These are phyloP conservation scores for Xerocomus brunneocitrinus DNA, from an alignment of 768 basidiomycete species.

Conservation along the genomic window DNA sequence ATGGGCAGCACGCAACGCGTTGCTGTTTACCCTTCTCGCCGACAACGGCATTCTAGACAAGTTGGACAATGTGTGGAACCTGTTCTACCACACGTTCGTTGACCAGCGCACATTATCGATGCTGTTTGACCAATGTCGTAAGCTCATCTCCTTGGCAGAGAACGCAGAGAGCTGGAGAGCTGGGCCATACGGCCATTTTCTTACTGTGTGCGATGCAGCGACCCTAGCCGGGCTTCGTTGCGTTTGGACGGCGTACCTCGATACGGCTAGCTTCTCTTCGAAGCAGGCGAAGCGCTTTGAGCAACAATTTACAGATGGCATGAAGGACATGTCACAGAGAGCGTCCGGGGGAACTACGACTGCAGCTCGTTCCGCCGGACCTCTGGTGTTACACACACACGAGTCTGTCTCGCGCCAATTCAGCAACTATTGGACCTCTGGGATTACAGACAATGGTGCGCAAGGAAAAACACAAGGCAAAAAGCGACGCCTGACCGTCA, in stretches of 20 bases:
- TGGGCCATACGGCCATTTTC: constrained; percentile 25
- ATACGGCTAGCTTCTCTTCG: constrained; percentile 1
- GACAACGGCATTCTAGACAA: constrained; percentile 13
- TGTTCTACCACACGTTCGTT: constrained; percentile 25
- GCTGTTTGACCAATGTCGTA: constrained; percentile 23
- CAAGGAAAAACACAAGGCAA: background rate
- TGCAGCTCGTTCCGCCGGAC: constrained; percentile 27
- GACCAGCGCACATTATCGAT: constrained; percentile 16
- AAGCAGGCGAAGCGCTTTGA: constrained; percentile 9
- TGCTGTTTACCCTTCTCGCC: constrained; percentile 25
- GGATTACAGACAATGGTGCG: constrained; percentile 9
- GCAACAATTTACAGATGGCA: constrained; percentile 6
- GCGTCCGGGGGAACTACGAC: background rate
- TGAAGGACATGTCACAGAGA: constrained; percentile 1
- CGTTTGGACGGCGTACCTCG: constrained; percentile 21
- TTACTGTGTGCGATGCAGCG: constrained; percentile 13
- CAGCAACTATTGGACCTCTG: constrained; percentile 21
- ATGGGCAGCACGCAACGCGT: constrained; percentile 23
- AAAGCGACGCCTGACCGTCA: constrained; percentile 6
- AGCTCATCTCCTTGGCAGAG: constrained; percentile 19
- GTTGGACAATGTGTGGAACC: constrained; percentile 19
- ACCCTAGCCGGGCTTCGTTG: constrained; percentile 20
- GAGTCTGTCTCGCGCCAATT: constrained; percentile 13
- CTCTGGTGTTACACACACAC: constrained; percentile 5
- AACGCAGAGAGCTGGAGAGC: constrained; percentile 17